Conservation (phyloP, 495 filamentous ascomycete genomes). For the Evernia prunastri region DNA sequence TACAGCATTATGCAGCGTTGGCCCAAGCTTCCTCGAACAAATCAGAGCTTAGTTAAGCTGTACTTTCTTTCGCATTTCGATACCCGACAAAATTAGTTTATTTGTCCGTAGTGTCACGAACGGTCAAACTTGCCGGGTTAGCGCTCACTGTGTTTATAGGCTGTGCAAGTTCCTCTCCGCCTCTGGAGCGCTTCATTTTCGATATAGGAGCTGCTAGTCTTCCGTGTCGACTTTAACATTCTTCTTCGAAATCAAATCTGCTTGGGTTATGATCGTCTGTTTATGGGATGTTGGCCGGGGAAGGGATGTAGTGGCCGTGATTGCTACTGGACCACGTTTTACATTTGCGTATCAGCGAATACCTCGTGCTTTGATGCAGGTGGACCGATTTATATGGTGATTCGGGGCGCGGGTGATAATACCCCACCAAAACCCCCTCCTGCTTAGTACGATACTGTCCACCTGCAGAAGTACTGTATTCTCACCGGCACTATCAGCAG, state of each 20-base stretch:
- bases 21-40: neutral
- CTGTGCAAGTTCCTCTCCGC: too few relatives aligned
- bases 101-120: too few relatives aligned
- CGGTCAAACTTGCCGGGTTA: too few relatives aligned
- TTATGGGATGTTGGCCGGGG: neutral
- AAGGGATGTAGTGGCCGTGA: conserved; percentile 5
- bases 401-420: neutral
- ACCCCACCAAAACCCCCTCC: neutral
- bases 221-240: too few relatives aligned
- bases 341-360: conserved; percentile 6
- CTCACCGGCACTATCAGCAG: neutral
- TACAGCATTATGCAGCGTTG: neutral
- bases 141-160: too few relatives aligned
- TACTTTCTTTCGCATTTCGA: too few relatives aligned
- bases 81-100: too few relatives aligned
- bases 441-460: neutral
- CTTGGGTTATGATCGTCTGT: neutral
- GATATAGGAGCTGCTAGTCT: too few relatives aligned
- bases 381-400: neutral
- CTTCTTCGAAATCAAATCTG: too few relatives aligned
- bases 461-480: neutral
- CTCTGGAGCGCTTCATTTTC: too few relatives aligned
- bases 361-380: conserved; percentile 1
- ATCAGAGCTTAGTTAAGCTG: too few relatives aligned
- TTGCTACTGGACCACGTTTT: conserved; percentile 10